A percentile compares a stretch with the other conserved stretches of the same genome.
Evolutionary conservation across 768 basidiomycete species (phyloP).

Genomic region (Suillus clintonianus): DNA sequence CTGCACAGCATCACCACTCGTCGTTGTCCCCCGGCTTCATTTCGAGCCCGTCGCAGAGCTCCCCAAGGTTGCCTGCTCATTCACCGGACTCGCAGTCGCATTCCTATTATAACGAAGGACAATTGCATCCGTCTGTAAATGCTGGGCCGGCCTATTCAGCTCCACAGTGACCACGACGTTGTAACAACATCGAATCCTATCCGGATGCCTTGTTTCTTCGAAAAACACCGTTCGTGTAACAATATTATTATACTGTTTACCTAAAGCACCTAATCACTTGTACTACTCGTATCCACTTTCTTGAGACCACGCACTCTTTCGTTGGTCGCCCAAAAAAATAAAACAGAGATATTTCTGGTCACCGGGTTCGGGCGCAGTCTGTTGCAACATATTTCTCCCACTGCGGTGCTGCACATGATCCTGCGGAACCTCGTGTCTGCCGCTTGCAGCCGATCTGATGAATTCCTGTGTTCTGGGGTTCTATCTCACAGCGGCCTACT

Average conservation of each 20-base stretch:
- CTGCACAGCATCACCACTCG: constrained; percentile 32
- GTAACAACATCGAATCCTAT: constrained; percentile 7
- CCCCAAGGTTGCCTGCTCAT: constrained; percentile 30
- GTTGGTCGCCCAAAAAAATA: constrained; percentile 14
- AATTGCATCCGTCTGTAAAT: constrained; percentile 26
- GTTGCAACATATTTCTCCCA: constrained; percentile 17
- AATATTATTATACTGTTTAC: constrained; percentile 35
- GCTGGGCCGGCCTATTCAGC: constrained; percentile 30
- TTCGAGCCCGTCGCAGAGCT: constrained; percentile 30
- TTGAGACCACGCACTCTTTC: constrained; percentile 23
- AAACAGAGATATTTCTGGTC: constrained; percentile 16
- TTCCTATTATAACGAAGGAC: constrained; percentile 31
- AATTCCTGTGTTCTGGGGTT: constrained; percentile 12
- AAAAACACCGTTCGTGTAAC: constrained; percentile 26
- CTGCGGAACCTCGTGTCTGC: constrained; percentile 25
- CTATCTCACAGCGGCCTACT: constrained; percentile 12
- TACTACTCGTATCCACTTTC: constrained; percentile 21
- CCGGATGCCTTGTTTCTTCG: constrained; percentile 8
- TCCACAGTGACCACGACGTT: constrained; percentile 22
- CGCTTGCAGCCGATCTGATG: constrained; percentile 24
- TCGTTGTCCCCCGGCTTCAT: constrained; percentile 30
- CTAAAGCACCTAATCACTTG: constrained; percentile 30
- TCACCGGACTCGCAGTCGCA: constrained; percentile 28
- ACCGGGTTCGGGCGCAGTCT: constrained; percentile 23
- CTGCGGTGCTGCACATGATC: constrained; percentile 14